These are phyloP conservation scores for Paecilomyces fulvus DNA, from an alignment of 2,329 filamentous ascomycete genomes.

Conservation along the genomic window DNA sequence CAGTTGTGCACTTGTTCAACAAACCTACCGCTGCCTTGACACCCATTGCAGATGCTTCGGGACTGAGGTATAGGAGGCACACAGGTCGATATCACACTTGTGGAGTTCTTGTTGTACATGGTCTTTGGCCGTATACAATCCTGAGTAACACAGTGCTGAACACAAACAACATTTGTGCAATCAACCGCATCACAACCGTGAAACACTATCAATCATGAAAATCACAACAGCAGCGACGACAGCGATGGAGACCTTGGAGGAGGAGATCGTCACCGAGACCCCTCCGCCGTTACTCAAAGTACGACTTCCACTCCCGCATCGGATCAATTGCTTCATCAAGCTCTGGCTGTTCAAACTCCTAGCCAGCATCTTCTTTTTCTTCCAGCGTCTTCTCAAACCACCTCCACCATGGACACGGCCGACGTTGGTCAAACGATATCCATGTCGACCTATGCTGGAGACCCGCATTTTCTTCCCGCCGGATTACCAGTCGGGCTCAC, in stretches of 20 bases:
- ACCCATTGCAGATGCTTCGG: neutral
- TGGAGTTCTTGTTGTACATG: neutral
- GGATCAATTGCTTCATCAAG: slow-evolving; percentile 12
- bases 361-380: slow-evolving; percentile 5
- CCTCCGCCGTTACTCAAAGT: slow-evolving; percentile 8
- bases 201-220: neutral
- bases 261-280: neutral
- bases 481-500: slow-evolving; percentile 15
- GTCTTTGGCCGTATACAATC: neutral
- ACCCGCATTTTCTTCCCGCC: slow-evolving; percentile 35
- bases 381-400: slow-evolving; percentile 6
- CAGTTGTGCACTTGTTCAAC: neutral
- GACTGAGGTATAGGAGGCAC: neutral
- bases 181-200: too few relatives aligned
- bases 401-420: slow-evolving; percentile 3
- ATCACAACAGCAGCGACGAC: neutral
- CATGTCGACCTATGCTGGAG: slow-evolving; percentile 15
- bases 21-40: neutral
- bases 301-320: slow-evolving; percentile 8
- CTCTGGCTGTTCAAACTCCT: slow-evolving; percentile 14
- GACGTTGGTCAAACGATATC: slow-evolving; percentile 17
- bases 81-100: neutral
- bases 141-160: too few relatives aligned
- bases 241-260: neutral
- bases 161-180: too few relatives aligned